A percentile compares a stretch with the other conserved stretches of the same genome.
Conservation (phyloP, 2,329 filamentous ascomycete species). For the Podosphaera xanthii region DNA sequence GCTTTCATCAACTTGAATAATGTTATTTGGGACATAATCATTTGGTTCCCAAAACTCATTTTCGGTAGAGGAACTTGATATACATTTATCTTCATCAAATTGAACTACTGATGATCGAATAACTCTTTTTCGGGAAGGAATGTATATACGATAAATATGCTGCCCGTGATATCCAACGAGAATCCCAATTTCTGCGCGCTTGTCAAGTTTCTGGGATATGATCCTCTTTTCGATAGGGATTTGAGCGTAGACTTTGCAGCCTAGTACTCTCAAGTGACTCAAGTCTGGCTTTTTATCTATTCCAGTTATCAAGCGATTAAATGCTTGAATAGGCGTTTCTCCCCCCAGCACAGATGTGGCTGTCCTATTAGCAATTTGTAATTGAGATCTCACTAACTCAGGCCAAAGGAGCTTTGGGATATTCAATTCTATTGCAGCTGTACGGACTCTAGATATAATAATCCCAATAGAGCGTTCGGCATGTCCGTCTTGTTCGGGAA, state of each 20-base stretch:
- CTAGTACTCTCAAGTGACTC: not conserved
- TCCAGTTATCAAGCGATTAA: not conserved
- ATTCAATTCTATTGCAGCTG: not conserved
- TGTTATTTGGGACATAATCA: no score
- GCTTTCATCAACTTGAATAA: conserved; percentile 1
- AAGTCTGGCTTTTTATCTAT: not conserved
- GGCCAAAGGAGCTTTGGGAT: not conserved
- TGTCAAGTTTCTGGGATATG: not conserved
- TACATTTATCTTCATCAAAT: not conserved
- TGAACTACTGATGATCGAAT: not conserved
- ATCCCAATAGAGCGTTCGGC: not conserved
- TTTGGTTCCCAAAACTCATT: no score
- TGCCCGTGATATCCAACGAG: not conserved
- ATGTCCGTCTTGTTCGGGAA: not conserved
- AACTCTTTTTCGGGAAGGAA: not conserved
- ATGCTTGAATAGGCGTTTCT: not conserved
- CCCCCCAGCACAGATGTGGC: not conserved
- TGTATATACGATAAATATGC: not conserved
- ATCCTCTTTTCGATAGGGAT: not conserved
- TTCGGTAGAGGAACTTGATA: no score
- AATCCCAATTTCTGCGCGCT: not conserved
- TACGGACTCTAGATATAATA: not conserved
- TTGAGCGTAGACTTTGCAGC: not conserved
- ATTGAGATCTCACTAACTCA: not conserved
- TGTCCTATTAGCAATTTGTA: not conserved